These are phyloP conservation scores for Tylopilus orsonianus DNA, from an alignment of 1,284 basidiomycete species.

Conservation along the genomic window DNA sequence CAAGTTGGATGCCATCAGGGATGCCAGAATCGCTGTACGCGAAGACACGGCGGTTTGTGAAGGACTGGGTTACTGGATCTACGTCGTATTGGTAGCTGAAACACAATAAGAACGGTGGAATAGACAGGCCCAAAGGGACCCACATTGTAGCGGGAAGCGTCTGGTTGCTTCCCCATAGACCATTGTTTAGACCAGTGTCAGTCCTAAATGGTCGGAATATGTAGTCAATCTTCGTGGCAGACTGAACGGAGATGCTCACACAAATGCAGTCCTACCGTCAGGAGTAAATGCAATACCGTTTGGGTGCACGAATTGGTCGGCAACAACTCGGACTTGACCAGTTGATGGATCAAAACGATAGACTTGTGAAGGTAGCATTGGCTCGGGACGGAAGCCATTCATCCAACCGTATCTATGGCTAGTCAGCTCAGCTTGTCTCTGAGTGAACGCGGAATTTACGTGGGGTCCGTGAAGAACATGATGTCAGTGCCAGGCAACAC, in stretches of 20 bases:
- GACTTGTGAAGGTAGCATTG: conserved; percentile 69
- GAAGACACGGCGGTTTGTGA: conserved; percentile 69
- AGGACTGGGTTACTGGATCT: conserved; percentile 51
- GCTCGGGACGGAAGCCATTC: conserved; percentile 62
- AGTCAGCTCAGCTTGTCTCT: not conserved
- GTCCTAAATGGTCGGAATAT: conserved; percentile 37
- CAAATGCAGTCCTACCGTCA: conserved; percentile 65
- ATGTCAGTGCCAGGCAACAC: conserved; percentile 66
- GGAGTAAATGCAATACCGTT: conserved; percentile 71
- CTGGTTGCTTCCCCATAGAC: conserved; percentile 57
- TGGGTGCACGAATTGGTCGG: conserved; percentile 61
- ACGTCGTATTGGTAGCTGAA: conserved; percentile 71
- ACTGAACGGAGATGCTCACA: conserved; percentile 43
- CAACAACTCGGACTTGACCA: conserved; percentile 63
- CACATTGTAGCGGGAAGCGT: no score
- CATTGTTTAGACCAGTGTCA: conserved; percentile 50
- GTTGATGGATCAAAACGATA: conserved; percentile 70
- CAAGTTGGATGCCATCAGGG: conserved; percentile 66
- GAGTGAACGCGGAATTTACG: conserved; percentile 38
- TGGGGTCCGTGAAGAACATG: conserved; percentile 67
- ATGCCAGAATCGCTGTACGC: conserved; percentile 66
- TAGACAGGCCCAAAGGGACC: conserved; percentile 21
- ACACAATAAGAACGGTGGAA: not conserved
- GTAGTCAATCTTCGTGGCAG: not conserved
- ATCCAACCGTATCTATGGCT: conserved; percentile 57